Evolutionary conservation across 2,329 filamentous ascomycete species (phyloP), one percentile per base, ranked within the genome.

Genomic region (Phialophora chinensis): DNA sequence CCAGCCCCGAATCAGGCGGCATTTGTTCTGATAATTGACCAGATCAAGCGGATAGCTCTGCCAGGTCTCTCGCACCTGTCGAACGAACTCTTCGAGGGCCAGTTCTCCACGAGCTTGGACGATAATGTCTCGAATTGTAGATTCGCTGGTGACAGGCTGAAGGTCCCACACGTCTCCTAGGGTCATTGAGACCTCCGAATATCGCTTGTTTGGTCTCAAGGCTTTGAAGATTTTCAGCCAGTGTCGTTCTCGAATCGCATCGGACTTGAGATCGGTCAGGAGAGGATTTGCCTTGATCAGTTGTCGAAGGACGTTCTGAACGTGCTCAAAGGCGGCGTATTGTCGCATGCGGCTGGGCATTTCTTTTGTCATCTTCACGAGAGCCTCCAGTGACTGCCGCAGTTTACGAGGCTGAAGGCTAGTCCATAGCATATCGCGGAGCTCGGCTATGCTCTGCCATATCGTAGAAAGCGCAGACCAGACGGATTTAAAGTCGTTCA

Each of bases 321-420:
- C 93, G 75, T 99, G 94, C 79, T 99, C 96, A 76, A 99, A 99
- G n/a, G 96, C 96, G 73, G 96, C 94, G 78, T 99, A 99, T 76
- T 99, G 96, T 67, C 96, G 90, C 94, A 99, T 98, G 66, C 95
- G 90, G 79, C 93, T 97, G 0, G 96, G 95, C 95, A 99, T 98
- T 69, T 98, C 94, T 81, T 97, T 98, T 42, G 93, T 98, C 86
- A 96, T 96, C 83, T 97, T 97, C 77, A 98, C 92, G 61, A 98
- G 86, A 56, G 90, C 90, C 75, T 99, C 94, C 59, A 99, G 89
- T 69, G 92, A 91, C 73, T 91, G 87, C 44, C 95, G 88, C 66
- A 99, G 88, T 80, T 98, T 99, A 70, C 95, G 88, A 8, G 96
- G 94, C 76, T 98, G 93, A 1, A 99, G 91, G 75, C 92, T 97